Conservation (phyloP, 2,329 filamentous ascomycete species). For the Sporothrix brasiliensis region DNA sequence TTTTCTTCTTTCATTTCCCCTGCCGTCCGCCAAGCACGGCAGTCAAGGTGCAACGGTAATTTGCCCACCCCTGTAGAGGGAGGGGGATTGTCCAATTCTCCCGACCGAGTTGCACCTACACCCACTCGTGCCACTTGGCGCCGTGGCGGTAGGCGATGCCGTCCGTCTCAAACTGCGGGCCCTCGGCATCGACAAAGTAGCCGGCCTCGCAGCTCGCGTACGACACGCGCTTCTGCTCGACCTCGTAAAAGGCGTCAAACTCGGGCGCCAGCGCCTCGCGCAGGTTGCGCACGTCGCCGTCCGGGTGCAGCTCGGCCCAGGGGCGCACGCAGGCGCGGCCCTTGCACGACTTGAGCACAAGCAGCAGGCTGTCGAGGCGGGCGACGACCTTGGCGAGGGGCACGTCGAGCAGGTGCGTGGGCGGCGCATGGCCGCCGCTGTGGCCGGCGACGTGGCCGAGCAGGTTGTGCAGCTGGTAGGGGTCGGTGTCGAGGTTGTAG, state of each 20-base stretch:
- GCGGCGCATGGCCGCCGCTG: slow-evolving; percentile 28
- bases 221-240: slow-evolving; percentile 52
- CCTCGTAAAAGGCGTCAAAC: slow-evolving; percentile 59
- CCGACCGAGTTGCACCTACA: slow-evolving; percentile 32
- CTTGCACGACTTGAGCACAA: slow-evolving; percentile 65
- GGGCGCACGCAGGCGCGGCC: slow-evolving; percentile 56
- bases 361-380: slow-evolving; percentile 60
- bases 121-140: slow-evolving; percentile 40
- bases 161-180: slow-evolving; percentile 49
- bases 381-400: slow-evolving; percentile 48
- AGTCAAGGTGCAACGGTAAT: not conserved
- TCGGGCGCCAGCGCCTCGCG: slow-evolving; percentile 52
- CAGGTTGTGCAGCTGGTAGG: slow-evolving; percentile 55
- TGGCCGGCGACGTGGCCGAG: slow-evolving; percentile 32
- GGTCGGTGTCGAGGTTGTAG: slow-evolving; percentile 58
- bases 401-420: slow-evolving; percentile 42
- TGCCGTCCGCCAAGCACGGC: slow-evolving; percentile 22
- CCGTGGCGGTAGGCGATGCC: slow-evolving; percentile 40
- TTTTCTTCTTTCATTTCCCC: not conserved
- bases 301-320: slow-evolving; percentile 60
- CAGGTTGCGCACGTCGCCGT: slow-evolving; percentile 54
- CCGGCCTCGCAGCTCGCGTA: slow-evolving; percentile 60
- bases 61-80: not conserved
- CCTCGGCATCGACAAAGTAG: slow-evolving; percentile 60
- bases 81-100: not conserved